Percentiles rank a stretch among this genome's conserved stretches.
Evolutionary conservation across 345 rosid species (phyloP).

Genomic region (Melastoma malabathricum): DNA sequence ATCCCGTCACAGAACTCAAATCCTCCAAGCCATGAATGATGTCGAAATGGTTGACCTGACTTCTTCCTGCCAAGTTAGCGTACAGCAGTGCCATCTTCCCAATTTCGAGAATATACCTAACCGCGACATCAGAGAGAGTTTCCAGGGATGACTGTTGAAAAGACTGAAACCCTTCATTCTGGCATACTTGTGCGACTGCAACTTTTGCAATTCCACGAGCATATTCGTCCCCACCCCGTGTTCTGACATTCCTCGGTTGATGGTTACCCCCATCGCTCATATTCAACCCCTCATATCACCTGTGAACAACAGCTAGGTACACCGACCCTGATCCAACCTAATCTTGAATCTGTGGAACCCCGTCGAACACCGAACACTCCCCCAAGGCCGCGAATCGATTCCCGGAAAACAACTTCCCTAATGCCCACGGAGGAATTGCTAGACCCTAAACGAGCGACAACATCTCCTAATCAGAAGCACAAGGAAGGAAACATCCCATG

Average conservation of each 20-base stretch:
- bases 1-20: constrained; percentile 46
- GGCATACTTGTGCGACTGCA: constrained; percentile 70
- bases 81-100: constrained; percentile 41
- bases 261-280: constrained; percentile 73
- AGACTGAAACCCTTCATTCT: constrained; percentile 51
- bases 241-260: constrained; percentile 19
- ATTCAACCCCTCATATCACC: constrained; percentile 59
- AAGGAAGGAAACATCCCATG: no score
- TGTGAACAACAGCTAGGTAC: neutral
- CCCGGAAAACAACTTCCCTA: no score
- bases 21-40: constrained; percentile 65
- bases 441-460: no score
- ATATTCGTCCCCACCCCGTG: constrained; percentile 34
- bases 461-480: no score
- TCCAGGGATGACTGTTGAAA: constrained; percentile 78
- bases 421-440: no score
- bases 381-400: no score
- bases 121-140: constrained; percentile 38
- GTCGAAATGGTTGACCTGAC: constrained; percentile 50
- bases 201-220: constrained; percentile 38
- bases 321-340: no score
- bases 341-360: no score
- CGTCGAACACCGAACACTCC: no score
- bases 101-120: constrained; percentile 33
- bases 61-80: constrained; percentile 62